Base-by-base conservation (phyloP, 768 basidiomycete genomes). In the Pholiota conissans region DNA sequence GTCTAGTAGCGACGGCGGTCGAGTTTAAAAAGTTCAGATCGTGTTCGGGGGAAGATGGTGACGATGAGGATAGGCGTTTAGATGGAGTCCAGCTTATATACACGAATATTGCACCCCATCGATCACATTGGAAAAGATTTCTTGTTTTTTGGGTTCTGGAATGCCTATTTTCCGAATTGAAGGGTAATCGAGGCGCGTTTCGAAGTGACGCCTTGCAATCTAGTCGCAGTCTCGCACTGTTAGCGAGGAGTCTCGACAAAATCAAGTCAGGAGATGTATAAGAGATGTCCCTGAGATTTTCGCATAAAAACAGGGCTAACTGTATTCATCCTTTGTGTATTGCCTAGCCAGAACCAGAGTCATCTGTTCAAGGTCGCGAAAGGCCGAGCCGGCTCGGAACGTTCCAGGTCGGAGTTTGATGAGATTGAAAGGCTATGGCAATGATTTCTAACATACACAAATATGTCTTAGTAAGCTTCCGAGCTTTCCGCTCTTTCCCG, bases 331-430 rank as follows among this genome's bases (percentile, higher is more conserved):
- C 13, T 32, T 4, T 24, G 22, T 5, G 1, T 18, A 11, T 22
- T 24, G 49, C 14, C 49, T 51, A 14, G 49, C 49, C 49, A 22
- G 34, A 24, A 30, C 49, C 9, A 51, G 49, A 51, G 49, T 51
- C 29, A 29, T 51, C 49, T 51, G 22, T 30, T 37, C 22, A 24
- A 45, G 39, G 39, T 45, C 20, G 42, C 18, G 42, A 7, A 1
- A 45, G 42, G 32, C 30, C 49, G 49, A 51, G 49, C 34, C 49
- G 18, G 49, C 30, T 18, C 9, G 11, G 47, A 13, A 20, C 26
- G 47, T 48, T 48, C 47, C n/a, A 48, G 47, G 18, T n/a, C n/a
- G n/a, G n/a, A n/a, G n/a, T n/a, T n/a, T 20, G 24, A 28, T 24
- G 7, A 49, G 13, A 16, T 28, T 29, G 13, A 5, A 28, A 27